Percentiles rank a stretch among this genome's conserved stretches.
Conservation (phyloP, 768 basidiomycete species). For the Dentipellis sp. region DNA sequence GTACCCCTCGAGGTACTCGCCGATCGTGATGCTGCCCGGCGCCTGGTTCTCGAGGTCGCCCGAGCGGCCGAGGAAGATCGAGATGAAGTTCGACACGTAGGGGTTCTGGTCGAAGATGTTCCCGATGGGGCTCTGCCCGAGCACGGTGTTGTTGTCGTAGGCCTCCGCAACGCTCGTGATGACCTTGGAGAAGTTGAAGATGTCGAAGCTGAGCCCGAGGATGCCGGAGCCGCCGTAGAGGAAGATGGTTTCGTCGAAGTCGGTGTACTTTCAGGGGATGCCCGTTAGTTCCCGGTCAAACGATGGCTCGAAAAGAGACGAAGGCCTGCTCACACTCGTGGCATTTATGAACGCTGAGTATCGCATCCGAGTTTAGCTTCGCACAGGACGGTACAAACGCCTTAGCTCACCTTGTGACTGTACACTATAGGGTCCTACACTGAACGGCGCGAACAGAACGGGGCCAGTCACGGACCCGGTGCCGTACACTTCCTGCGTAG, state of each 20-base stretch:
- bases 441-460: neutral
- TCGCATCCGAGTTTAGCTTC: neutral
- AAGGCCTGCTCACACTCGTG: neutral
- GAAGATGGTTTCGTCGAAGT: neutral
- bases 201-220: neutral
- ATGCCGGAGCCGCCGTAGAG: neutral
- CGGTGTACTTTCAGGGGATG: too few relatives aligned
- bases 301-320: too few relatives aligned
- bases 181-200: neutral
- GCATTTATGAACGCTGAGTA: neutral
- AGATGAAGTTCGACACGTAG: slow-evolving; percentile 22
- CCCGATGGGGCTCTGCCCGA: slow-evolving; percentile 22
- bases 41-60: slow-evolving; percentile 19
- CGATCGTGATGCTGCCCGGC: slow-evolving; percentile 24
- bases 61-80: slow-evolving; percentile 22
- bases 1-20: slow-evolving; percentile 17
- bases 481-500: neutral
- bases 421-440: neutral
- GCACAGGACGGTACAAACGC: neutral
- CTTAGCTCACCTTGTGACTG: neutral
- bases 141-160: slow-evolving; percentile 8
- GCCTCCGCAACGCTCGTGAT: slow-evolving; percentile 7
- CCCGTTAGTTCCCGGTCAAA: too few relatives aligned
- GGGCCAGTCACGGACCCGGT: neutral
- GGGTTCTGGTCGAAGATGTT: slow-evolving; percentile 23